Conservation (phyloP, 306 rosid genomes). For the Trifolium repens region DNA sequence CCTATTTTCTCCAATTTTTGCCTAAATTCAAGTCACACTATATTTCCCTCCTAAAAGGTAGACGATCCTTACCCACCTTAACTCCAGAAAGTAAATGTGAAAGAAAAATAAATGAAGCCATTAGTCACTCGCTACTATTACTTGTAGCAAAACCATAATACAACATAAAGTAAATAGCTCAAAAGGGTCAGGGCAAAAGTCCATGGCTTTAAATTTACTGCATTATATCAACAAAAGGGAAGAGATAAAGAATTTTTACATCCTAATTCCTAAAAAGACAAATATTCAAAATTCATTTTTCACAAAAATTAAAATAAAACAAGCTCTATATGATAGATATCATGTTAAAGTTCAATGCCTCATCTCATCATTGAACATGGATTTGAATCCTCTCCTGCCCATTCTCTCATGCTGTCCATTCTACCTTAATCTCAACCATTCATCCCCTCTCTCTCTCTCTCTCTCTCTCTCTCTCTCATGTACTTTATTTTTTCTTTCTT, state of each 20-base stretch:
- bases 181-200: background rate
- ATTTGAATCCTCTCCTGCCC: no score
- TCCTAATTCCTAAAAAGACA: background rate
- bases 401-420: no score
- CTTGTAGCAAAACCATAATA: slow-evolving; percentile 7
- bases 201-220: background rate
- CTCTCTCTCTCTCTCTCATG: no score
- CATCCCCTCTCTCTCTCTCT: no score
- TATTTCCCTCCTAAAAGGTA: no score
- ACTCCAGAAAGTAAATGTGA: background rate
- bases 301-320: background rate
- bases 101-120: slow-evolving; percentile 14
- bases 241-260: background rate
- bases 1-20: no score
- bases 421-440: no score
- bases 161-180: background rate
- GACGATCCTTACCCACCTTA: background rate
- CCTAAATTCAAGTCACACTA: no score
- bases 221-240: background rate
- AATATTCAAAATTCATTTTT: slow-evolving; percentile 3
- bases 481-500: background rate
- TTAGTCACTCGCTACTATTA: slow-evolving; percentile 9
- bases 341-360: background rate
- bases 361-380: slow-evolving; percentile 12
- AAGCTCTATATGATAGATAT: slow-evolving; percentile 11